Evolutionary conservation across 352 stramenopile genomes (phyloP), one percentile per base, ranked within the genome.

Genomic region (Phytopythium kandeliae): DNA sequence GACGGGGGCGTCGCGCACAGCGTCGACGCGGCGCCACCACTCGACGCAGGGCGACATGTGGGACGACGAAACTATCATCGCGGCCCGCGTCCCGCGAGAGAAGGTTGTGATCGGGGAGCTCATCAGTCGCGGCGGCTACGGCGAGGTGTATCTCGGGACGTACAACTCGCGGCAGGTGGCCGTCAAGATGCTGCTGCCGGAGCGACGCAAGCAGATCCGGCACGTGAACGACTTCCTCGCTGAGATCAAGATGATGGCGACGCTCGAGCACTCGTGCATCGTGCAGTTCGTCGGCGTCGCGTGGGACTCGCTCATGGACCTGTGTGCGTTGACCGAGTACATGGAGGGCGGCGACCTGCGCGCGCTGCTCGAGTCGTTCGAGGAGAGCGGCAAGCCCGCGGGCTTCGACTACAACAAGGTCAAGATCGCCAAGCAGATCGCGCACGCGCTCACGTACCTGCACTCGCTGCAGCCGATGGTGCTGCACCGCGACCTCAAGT

Each of bases 401-500:
- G 71, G 71, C 1, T 75, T 78, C 22, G 67, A 74, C 30, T 22
- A 40, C n/a, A 57, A 69, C 13, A 82, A 82, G 43, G 10, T 55
- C 4, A 37, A 55, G 3, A 70, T 77, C 33, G 60, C 65, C 1
- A n/a, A 67, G 8, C 49, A 70, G n/a, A 49, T 82, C 22, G 54
- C 60, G 0, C 60, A 74, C 21, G 65, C 62, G 13, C 47, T 83
- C 2, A 63, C 55, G 15, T 79, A 83, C 54, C 52, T 83, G 0
- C 71, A 83, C 52, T 74, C 65, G 2, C 66, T 82, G 3, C 51
- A 66, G 5, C 65, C 68, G 10, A 25, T 51, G n/a, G 58, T 75
- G 22, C 34, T 83, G n/a, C 69, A 79, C n/a, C 68, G 66, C 17
- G 68, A 82, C n/a, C 55, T 82, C 36, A 82, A 82, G 42, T 82